Evolutionary conservation across 192 early-diverging fungal genomes (phyloP).

Genomic region (Coemansia sp.): DNA sequence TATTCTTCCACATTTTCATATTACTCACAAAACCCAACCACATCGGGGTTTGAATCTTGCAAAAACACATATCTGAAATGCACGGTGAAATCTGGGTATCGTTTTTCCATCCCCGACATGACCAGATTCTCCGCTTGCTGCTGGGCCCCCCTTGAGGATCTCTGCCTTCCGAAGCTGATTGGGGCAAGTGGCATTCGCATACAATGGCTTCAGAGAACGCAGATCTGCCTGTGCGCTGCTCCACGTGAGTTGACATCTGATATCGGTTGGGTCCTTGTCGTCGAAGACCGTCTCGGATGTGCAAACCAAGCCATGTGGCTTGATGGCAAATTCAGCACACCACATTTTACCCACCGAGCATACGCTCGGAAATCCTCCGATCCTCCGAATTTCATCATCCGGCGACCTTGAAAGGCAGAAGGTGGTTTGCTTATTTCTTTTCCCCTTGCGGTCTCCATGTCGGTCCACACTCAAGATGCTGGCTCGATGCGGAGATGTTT

Average conservation of each 20-base stretch:
- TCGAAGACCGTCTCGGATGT: too few species aligned
- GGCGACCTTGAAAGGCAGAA: neutral
- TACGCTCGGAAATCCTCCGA: neutral
- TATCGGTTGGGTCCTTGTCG: neutral
- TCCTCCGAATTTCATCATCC: neutral
- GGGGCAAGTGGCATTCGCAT: neutral
- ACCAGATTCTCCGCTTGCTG: neutral
- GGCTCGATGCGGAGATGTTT: neutral
- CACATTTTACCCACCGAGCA: neutral
- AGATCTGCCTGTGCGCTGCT: neutral
- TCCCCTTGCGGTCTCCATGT: neutral
- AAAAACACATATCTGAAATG: too few species aligned
- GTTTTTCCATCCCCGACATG: neutral
- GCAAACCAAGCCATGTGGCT: neutral
- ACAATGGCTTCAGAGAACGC: neutral
- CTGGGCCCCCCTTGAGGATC: neutral
- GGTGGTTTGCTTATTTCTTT: neutral
- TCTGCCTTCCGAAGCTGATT: neutral
- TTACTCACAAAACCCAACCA: neutral
- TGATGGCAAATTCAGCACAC: neutral
- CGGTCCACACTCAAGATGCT: neutral
- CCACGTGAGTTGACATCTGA: neutral
- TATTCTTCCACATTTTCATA: neutral
- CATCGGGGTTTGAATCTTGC: constrained; percentile 1
- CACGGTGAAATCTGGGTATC: constrained; percentile 6